Conservation (phyloP, 1,284 basidiomycete species). For the Irpex rosettiformis region DNA sequence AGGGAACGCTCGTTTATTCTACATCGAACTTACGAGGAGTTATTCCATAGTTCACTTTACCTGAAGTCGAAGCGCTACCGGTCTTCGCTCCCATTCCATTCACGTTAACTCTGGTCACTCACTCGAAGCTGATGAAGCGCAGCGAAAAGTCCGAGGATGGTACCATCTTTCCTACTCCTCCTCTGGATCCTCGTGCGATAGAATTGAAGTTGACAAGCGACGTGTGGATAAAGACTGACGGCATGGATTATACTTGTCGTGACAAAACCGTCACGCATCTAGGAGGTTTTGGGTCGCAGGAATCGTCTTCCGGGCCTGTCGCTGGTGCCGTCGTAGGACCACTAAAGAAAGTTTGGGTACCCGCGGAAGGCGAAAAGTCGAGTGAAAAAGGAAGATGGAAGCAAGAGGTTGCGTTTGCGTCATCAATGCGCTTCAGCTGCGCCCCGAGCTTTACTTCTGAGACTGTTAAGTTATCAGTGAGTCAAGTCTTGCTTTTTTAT, state of each 20-base stretch:
- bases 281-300: neutral
- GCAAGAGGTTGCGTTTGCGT: conserved; percentile 16
- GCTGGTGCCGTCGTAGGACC: neutral
- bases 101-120: conserved; percentile 13
- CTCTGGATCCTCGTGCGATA: conserved; percentile 10
- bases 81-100: conserved; percentile 17
- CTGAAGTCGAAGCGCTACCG: conserved; percentile 7
- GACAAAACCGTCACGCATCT: neutral
- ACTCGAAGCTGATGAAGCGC: conserved; percentile 11
- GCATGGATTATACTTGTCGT: neutral
- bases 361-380: conserved; percentile 7
- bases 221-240: neutral
- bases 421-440: neutral
- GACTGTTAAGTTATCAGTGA: neutral
- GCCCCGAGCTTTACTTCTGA: neutral
- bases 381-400: conserved; percentile 15
- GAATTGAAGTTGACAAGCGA: conserved; percentile 12
- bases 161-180: conserved; percentile 16
- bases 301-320: neutral
- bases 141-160: conserved; percentile 3
- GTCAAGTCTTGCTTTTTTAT: too few species aligned
- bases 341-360: conserved; percentile 11
- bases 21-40: neutral
- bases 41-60: conserved; percentile 14
- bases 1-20: neutral